Base-by-base conservation (phyloP, 495 filamentous ascomycete genomes). In the Hypoxylon trugodes region DNA sequence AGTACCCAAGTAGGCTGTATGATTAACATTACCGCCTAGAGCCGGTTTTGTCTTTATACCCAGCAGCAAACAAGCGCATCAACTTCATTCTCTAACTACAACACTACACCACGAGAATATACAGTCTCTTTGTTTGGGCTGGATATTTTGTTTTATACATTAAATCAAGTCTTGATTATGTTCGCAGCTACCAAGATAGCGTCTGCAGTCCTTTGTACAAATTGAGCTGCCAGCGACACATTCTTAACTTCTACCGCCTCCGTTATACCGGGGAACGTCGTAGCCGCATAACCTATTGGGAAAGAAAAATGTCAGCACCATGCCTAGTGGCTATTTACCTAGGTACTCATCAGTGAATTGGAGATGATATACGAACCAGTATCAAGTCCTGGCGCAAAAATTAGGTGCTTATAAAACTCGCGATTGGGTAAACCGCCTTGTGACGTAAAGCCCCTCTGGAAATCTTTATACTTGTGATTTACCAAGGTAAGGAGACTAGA, bases 321-420 rank as follows among this genome's bases (percentile, higher is more conserved):
- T n/a, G n/a, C n/a, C n/a, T n/a, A n/a, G n/a, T n/a, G n/a, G n/a
- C n/a, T n/a, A n/a, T n/a, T n/a, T n/a, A n/a, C n/a, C n/a, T 42
- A 40, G 36, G 21, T 61, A 63, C 12, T 5, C 6, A 26, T 2
- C 21, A 13, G 85, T 0, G 85, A 73, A 71, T 88, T 89, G 2
- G 86, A 85, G 0, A 86, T 89, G 85, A 86, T 89, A 45, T 43
- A 68, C 64, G 25, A 0, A 72, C 67, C 70, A 33, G 76, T 79
- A 30, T 76, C 74, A 8, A 75, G 19, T 7, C 90, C 81, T 22
- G 93, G 93, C 0, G 87, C 91, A 68, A 90, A 92, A 21, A 97
- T 76, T 47, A 95, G 82, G 77, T 97, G 91, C 67, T 89, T 91
- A 74, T 89, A 96, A 74, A 93, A 94, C 42, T 90, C 86, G 51